Conservation (phyloP, 2,329 filamentous ascomycete species). For the Neofusicoccum laricinum region DNA sequence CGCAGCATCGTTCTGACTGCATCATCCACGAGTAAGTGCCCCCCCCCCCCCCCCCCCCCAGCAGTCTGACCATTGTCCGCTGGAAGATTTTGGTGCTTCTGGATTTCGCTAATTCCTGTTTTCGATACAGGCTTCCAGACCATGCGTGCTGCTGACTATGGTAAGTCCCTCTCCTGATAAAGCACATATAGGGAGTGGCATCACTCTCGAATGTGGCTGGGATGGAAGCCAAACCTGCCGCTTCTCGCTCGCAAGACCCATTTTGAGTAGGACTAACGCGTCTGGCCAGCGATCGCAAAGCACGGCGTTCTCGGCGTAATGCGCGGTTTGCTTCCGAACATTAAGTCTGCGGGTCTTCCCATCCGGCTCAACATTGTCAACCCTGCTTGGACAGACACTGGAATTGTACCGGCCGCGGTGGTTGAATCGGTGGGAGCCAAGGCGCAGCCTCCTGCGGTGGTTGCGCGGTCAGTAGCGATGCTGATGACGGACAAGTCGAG, state of each 20-base stretch:
- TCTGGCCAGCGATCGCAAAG: slow-evolving; percentile 28
- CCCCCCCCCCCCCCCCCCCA: too few species aligned
- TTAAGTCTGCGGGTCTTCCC: slow-evolving; percentile 28
- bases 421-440: slow-evolving; percentile 22
- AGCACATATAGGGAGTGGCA: neutral
- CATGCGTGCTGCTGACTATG: slow-evolving; percentile 30
- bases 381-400: slow-evolving; percentile 31
- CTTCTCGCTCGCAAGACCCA: too few species aligned
- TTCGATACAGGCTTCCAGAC: slow-evolving; percentile 21
- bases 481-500: slow-evolving; percentile 28
- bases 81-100: slow-evolving; percentile 36
- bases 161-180: slow-evolving; percentile 18
- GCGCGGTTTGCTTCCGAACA: slow-evolving; percentile 24
- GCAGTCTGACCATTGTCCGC: slow-evolving; percentile 25
- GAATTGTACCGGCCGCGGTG: slow-evolving; percentile 22
- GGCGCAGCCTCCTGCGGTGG: slow-evolving; percentile 27
- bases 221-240: too few species aligned
- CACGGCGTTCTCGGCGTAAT: slow-evolving; percentile 33
- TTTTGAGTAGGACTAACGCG: neutral
- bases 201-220: too few species aligned
- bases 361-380: slow-evolving; percentile 34
- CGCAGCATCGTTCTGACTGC: slow-evolving; percentile 32
- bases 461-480: slow-evolving; percentile 25
- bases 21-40: slow-evolving; percentile 25
- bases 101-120: neutral